Base-by-base conservation (phyloP, 768 basidiomycete genomes). In the Gyrodon lividus region DNA sequence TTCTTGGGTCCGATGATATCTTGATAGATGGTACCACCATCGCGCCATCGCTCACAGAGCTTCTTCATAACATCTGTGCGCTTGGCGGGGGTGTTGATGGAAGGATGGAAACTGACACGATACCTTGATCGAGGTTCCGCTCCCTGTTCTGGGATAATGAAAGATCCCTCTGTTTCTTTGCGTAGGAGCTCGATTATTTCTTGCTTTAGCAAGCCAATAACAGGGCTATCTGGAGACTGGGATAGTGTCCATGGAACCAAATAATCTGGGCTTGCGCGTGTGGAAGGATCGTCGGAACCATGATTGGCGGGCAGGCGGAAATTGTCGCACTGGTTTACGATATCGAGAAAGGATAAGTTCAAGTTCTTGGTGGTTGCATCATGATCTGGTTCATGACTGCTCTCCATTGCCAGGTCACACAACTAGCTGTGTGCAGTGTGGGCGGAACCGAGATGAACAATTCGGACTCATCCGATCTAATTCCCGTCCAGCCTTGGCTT, bases 31-130 rank as follows among this genome's bases (percentile, higher is more conserved):
- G 43, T 61, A 6, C 77, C 82, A 5, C 66, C 72, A 60, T 88
- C 84, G 38, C 87, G 79, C 91, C 91, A 93, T 39, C 81, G 77
- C 64, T 84, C 82, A 65, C 86, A 89, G 16, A 92, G 67, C 56
- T 78, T 81, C 54, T 74, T 77, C 75, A 92, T 79, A 8, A 74
- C 79, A 2, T 66, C 72, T 6, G 83, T 85, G 38, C 90, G 81
- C 59, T 79, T 81, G 17, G 71, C 65, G 8, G 81, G 80, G 12
- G 80, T 82, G 63, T 82, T 70, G 41, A 84, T 52, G 56, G 76
- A 77, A 3, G 64, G 52, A 35, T 74, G 70, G 59, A 89, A 85
- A 58, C 77, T 79, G 40, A 86, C 67, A 20, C 53, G 48, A 24
- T 39, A 52, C 41, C 46, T 57, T 49, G 57, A 70, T 56, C 41